Conservation (phyloP, 192 early-diverging fungal genomes). For the Diversispora epigaea region DNA sequence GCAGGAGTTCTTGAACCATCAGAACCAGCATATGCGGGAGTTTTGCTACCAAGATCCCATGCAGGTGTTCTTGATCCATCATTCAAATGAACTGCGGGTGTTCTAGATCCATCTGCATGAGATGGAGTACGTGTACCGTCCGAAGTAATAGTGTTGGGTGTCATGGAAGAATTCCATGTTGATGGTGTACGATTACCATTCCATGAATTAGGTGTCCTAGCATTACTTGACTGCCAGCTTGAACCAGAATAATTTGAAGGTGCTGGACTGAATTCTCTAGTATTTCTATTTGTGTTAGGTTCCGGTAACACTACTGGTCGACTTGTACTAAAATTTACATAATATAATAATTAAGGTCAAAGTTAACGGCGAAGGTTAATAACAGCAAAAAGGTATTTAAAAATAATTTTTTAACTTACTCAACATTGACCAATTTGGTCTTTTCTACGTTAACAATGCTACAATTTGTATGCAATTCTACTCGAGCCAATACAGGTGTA, state of each 20-base stretch:
- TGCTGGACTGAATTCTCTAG: constrained; percentile 40
- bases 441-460: constrained; percentile 78
- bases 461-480: constrained; percentile 92
- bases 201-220: constrained; percentile 5
- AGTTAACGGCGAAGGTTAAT: neutral
- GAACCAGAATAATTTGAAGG: constrained; percentile 32
- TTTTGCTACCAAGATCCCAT: constrained; percentile 63
- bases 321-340: constrained; percentile 39
- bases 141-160: constrained; percentile 54
- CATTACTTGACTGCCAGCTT: constrained; percentile 13
- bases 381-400: neutral
- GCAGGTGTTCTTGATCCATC: constrained; percentile 60
- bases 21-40: constrained; percentile 34
- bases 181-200: constrained; percentile 49
- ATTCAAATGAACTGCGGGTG: constrained; percentile 39
- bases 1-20: constrained; percentile 53
- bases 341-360: too few relatives aligned
- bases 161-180: constrained; percentile 52
- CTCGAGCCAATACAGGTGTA: constrained; percentile 65
- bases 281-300: constrained; percentile 24
- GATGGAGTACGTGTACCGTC: constrained; percentile 52
- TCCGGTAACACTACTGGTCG: constrained; percentile 40
- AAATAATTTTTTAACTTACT: constrained; percentile 33
- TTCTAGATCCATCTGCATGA: constrained; percentile 58
- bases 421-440: constrained; percentile 69